Conservation (phyloP, 805 yeast species). For the Cyberlindnera meyerae region DNA sequence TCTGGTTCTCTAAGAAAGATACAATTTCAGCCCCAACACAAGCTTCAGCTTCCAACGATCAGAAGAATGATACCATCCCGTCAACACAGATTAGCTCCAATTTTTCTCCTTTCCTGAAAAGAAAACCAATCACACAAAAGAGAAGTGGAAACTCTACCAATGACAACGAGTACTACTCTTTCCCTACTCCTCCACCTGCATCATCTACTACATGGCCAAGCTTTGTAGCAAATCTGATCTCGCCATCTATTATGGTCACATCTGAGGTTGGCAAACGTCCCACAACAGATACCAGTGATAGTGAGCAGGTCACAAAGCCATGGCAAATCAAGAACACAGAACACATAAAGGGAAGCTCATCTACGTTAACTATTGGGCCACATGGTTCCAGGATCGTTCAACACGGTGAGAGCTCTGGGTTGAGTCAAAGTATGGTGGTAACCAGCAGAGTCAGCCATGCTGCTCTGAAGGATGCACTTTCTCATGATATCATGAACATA, state of each 20-base stretch:
- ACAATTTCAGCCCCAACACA: neutral
- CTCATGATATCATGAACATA: constrained; percentile 4
- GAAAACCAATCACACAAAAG: too few species aligned
- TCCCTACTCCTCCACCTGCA: too few species aligned
- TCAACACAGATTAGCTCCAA: too few species aligned
- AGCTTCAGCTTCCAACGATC: too few species aligned
- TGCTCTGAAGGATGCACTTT: constrained; percentile 24
- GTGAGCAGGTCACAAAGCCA: neutral
- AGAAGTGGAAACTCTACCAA: too few species aligned
- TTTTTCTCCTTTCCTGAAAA: too few species aligned
- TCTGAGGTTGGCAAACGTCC: constrained; percentile 6
- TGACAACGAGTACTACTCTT: too few species aligned
- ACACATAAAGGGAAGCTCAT: constrained; percentile 20
- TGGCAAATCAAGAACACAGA: constrained; percentile 6
- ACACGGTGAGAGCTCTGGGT: constrained; percentile 24
- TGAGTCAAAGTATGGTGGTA: constrained; percentile 19
- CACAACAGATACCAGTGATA: too few species aligned
- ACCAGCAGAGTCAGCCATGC: constrained; percentile 24
- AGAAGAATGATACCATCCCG: too few species aligned
- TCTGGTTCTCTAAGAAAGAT: constrained; percentile 10
- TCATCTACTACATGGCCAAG: constrained; percentile 3
- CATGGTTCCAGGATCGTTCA: constrained; percentile 24
- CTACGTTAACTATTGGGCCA: constrained; percentile 26
- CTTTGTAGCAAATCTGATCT: constrained; percentile 1
- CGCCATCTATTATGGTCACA: constrained; percentile 4